Evolutionary conservation across 257 asterid species (phyloP).

Genomic region (Solanum piurae): DNA sequence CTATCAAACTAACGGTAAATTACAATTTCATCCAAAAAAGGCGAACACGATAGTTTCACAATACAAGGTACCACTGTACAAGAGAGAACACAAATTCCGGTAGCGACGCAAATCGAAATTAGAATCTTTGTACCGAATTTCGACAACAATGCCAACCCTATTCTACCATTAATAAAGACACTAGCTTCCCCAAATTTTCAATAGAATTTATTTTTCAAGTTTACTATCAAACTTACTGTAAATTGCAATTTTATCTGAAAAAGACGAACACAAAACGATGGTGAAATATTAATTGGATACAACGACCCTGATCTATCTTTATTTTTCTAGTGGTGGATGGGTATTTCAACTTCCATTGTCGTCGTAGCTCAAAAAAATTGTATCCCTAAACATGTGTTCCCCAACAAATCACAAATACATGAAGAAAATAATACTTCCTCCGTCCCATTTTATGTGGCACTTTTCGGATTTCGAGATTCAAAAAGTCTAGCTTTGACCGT

Average conservation of each 20-base stretch:
- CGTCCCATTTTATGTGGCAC: too few relatives aligned
- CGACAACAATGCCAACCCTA: too few relatives aligned
- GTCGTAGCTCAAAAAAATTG: conserved; percentile 7
- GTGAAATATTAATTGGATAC: not conserved
- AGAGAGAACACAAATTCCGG: too few relatives aligned
- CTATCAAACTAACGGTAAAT: not conserved
- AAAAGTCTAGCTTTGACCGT: too few relatives aligned
- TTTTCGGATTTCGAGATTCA: too few relatives aligned
- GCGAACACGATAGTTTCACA: not conserved
- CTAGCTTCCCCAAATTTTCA: too few relatives aligned
- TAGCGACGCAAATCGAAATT: too few relatives aligned
- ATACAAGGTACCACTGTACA: too few relatives aligned
- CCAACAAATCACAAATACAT: too few relatives aligned
- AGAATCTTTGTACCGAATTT: too few relatives aligned
- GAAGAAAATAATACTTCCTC: too few relatives aligned
- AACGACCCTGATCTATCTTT: not conserved
- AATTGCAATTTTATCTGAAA: not conserved
- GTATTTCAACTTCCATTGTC: conserved; percentile 47
- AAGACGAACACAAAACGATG: not conserved
- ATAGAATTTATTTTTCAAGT: conserved; percentile 6
- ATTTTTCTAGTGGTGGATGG: conserved; percentile 35
- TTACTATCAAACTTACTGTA: not conserved
- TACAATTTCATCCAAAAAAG: not conserved
- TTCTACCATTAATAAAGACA: too few relatives aligned
- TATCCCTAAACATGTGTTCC: not conserved